Base-by-base conservation (phyloP, 2,329 filamentous ascomycete species). In the Stagonosporopsis vannaccii region DNA sequence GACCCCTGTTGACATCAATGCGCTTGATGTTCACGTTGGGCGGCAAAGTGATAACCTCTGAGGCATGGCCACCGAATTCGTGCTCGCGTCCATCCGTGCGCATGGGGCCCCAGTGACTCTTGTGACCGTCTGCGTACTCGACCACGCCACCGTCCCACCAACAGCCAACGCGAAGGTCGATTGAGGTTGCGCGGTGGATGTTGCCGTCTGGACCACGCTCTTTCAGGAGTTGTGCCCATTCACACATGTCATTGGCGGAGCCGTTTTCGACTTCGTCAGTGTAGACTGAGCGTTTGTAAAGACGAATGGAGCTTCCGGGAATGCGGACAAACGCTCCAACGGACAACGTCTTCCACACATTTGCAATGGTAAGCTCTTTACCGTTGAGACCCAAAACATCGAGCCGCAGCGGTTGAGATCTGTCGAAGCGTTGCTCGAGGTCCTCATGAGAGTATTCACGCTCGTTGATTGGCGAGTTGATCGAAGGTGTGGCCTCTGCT, bases 61-160 rank as follows among this genome's bases (percentile, higher is more conserved):
- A 69, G 5, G 65, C 66, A 43, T 74, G 66, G 4, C 73, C 72
- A 2, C 76, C 59, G 64, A 78, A 61, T 66, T 62, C 49, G 67
- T 78, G 66, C 4, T 68, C 66, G 0, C 65, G 56, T 1, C 69
- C 70, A 19, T 61, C 7, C 2, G 15, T 36, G 32, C 58, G 49
- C 69, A 67, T 65, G 3, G 57, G 58, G 0, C 81, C 80, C 62
- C 80, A 82, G 25, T 79, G 77, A 13, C 75, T 73, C 9, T 60
- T 65, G n/a, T 73, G 70, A 8, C 79, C 80, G 49, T 82, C 80
- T 40, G 66, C 68, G 60, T 79, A 83, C 57, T 79, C 70, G 3
- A 83, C 76, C 28, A 79, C 73, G 5, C 77, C 79, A 23, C 81
- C 80, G 47, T 83, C 80, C 36, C 82, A 75, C 6, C 69, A 62